Evolutionary conservation across 176 grass and related monocot genomes (phyloP).

Genomic region (Bromus sterilis): DNA sequence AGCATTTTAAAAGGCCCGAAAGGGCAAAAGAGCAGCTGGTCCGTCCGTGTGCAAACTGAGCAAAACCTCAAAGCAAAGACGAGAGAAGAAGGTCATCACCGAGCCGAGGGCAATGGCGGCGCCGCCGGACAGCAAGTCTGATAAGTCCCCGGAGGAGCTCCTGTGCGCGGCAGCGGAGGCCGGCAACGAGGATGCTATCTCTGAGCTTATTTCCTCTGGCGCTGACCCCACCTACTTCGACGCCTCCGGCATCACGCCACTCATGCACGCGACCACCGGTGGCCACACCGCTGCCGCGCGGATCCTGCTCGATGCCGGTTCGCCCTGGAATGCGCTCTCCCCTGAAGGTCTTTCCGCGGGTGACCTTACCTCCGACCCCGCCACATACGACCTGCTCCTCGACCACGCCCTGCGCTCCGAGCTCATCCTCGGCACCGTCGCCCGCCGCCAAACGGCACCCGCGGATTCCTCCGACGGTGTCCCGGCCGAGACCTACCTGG

Average conservation of each 20-base stretch:
- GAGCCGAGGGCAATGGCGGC: constrained; percentile 44
- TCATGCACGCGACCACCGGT: constrained; percentile 69
- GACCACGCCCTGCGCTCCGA: constrained; percentile 81
- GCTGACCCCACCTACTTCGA: constrained; percentile 72
- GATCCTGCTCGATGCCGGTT: constrained; percentile 58
- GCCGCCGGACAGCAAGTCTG: constrained; percentile 34
- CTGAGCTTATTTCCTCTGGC: constrained; percentile 36
- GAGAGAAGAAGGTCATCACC: neutral
- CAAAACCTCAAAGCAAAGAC: neutral
- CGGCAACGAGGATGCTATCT: constrained; percentile 25
- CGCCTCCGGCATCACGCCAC: constrained; percentile 47
- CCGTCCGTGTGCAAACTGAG: neutral
- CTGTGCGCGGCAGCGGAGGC: constrained; percentile 57
- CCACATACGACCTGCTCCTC: constrained; percentile 68
- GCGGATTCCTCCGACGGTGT: neutral
- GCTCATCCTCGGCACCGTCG: constrained; percentile 75
- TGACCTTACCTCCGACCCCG: constrained; percentile 55
- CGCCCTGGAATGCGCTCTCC: constrained; percentile 81
- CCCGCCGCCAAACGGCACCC: constrained; percentile 20
- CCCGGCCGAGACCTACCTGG: constrained; percentile 40
- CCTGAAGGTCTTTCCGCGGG: constrained; percentile 54
- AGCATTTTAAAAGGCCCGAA: neutral
- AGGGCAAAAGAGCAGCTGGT: neutral
- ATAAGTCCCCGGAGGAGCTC: constrained; percentile 49
- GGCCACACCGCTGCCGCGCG: constrained; percentile 42